A percentile compares a stretch with the other conserved stretches of the same genome.
phyloP scores from a whole-genome alignment of 768 basidiomycete genomes.

The Peribolospora kevripleyi region DNA sequence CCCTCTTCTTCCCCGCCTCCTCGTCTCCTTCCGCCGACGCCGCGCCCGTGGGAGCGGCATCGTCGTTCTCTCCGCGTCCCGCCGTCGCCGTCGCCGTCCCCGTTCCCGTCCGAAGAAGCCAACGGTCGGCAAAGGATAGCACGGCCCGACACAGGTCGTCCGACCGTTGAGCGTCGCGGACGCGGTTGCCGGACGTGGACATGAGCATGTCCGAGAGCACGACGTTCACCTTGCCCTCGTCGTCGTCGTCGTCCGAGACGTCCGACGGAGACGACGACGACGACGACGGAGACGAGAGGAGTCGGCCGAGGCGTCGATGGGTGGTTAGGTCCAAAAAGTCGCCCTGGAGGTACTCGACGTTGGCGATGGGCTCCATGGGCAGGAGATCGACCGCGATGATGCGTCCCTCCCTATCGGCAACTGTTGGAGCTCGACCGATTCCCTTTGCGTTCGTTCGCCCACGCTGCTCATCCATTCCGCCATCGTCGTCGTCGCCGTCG shows the following conservation, averaged over 20 bases:
- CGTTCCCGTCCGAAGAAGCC: slow-evolving; percentile 25
- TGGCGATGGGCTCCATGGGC: slow-evolving; percentile 38
- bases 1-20: neutral
- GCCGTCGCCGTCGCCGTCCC: slow-evolving; percentile 24
- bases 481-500: too few species aligned
- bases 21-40: neutral
- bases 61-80: slow-evolving; percentile 34
- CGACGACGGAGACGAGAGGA: slow-evolving; percentile 19
- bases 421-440: slow-evolving; percentile 2
- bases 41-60: neutral
- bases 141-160: slow-evolving; percentile 53
- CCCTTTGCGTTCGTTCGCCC: neutral
- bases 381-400: slow-evolving; percentile 66
- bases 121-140: slow-evolving; percentile 38
- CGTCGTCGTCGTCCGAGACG: slow-evolving; percentile 7
- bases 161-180: slow-evolving; percentile 40
- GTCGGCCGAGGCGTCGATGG: slow-evolving; percentile 24
- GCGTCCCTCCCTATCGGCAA: slow-evolving; percentile 10
- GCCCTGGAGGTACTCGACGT: slow-evolving; percentile 46
- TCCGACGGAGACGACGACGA: too few species aligned
- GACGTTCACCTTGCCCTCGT: slow-evolving; percentile 35
- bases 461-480: too few species aligned
- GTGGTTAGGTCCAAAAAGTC: slow-evolving; percentile 47
- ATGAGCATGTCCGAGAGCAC: slow-evolving; percentile 79
- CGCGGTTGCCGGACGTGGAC: slow-evolving; percentile 47